These are phyloP conservation scores for Penicillium psychrofluorescens DNA, from an alignment of 495 filamentous ascomycete species.

Conservation along the genomic window DNA sequence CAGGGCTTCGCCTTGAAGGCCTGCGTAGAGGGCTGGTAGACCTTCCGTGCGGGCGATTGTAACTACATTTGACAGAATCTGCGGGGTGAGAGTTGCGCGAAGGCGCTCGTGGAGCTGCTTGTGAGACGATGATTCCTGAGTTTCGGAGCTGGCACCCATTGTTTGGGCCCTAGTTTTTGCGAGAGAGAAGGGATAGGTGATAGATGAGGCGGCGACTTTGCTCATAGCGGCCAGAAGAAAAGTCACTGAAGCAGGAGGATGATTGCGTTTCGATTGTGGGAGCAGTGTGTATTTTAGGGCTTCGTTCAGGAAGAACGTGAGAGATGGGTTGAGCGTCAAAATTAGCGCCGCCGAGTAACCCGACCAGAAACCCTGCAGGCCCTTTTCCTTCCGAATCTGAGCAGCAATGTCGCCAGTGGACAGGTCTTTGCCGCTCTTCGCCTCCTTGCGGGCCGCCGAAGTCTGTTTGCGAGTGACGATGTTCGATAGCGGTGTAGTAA, in stretches of 20 bases:
- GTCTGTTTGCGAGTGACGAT: conserved; percentile 80
- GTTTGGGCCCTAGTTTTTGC: conserved; percentile 73
- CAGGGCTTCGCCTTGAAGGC: conserved; percentile 66
- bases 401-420: conserved; percentile 51
- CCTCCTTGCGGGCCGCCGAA: conserved; percentile 37
- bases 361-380: conserved; percentile 76
- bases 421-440: background rate
- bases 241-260: conserved; percentile 44
- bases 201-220: conserved; percentile 68
- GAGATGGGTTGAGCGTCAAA: conserved; percentile 76
- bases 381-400: conserved; percentile 63
- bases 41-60: conserved; percentile 63
- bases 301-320: conserved; percentile 81
- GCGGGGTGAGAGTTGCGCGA: conserved; percentile 25
- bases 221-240: conserved; percentile 76
- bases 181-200: conserved; percentile 83
- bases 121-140: background rate
- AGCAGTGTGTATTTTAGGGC: conserved; percentile 54
- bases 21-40: conserved; percentile 64
- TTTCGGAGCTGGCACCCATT: conserved; percentile 10
- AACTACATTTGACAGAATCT: conserved; percentile 55
- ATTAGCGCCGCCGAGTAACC: conserved; percentile 79
- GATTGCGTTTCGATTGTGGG: conserved; percentile 39
- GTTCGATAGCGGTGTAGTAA: conserved; percentile 77
- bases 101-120: too few species aligned